Evolutionary conservation across 2,329 filamentous ascomycete species (phyloP).

Genomic region (Aspergillus fumigatus): DNA sequence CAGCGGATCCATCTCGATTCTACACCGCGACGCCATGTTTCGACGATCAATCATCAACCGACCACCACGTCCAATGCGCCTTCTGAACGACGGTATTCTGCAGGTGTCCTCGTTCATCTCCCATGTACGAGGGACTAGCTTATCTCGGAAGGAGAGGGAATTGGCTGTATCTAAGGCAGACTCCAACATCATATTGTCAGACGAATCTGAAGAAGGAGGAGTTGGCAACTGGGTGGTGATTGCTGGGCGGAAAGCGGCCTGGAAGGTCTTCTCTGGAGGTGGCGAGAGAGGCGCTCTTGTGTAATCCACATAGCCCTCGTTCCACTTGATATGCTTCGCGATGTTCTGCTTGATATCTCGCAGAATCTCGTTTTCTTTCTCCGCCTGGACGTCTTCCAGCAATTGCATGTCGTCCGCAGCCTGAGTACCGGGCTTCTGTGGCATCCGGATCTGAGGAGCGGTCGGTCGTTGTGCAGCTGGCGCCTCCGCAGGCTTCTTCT

Average conservation of each 20-base stretch:
- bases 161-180: slow-evolving; percentile 30
- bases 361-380: slow-evolving; percentile 76
- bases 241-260: slow-evolving; percentile 63
- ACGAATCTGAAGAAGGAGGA: slow-evolving; percentile 46
- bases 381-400: slow-evolving; percentile 70
- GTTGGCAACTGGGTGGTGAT: slow-evolving; percentile 61
- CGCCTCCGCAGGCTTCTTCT: slow-evolving; percentile 61
- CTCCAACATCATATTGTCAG: slow-evolving; percentile 39
- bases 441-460: slow-evolving; percentile 63
- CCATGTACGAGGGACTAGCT: slow-evolving; percentile 39
- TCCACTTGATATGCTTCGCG: slow-evolving; percentile 86
- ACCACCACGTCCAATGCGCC: slow-evolving; percentile 78
- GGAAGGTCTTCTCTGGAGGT: slow-evolving; percentile 59
- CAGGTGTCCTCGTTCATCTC: slow-evolving; percentile 42
- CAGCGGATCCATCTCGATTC: slow-evolving; percentile 44
- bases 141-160: slow-evolving; percentile 31
- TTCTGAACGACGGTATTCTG: slow-evolving; percentile 65
- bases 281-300: slow-evolving; percentile 82
- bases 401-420: slow-evolving; percentile 75
- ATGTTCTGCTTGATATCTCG: slow-evolving; percentile 82
- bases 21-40: slow-evolving; percentile 54
- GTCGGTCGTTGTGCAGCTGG: slow-evolving; percentile 59
- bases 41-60: slow-evolving; percentile 85
- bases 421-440: slow-evolving; percentile 66
- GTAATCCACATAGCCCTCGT: slow-evolving; percentile 80